Evolutionary conservation across 495 filamentous ascomycete species (phyloP).

Genomic region (Podospora didyma): DNA sequence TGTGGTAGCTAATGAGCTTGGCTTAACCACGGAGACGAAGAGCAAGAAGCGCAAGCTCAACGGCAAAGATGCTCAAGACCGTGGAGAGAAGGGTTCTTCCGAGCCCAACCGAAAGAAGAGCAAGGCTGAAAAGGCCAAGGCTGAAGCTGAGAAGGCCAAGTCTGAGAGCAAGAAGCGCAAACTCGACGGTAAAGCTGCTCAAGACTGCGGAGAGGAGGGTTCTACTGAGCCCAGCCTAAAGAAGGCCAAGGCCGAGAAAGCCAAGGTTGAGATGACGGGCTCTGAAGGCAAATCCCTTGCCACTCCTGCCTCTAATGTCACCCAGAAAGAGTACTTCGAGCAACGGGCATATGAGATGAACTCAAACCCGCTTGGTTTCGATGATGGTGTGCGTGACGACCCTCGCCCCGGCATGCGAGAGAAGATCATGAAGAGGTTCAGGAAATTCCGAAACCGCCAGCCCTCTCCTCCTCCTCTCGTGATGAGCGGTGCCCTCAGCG

Average conservation of each 20-base stretch:
- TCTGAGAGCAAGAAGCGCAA: too few species aligned
- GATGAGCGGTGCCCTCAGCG: slow-evolving; percentile 19
- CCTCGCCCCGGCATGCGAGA: slow-evolving; percentile 1
- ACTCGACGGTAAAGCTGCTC: not conserved
- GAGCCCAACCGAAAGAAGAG: not conserved
- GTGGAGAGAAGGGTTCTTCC: too few species aligned
- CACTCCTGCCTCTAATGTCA: not conserved
- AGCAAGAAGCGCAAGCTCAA: slow-evolving; percentile 8
- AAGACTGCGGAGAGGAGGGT: too few species aligned
- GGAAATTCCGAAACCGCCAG: slow-evolving; percentile 1
- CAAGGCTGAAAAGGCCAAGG: not conserved
- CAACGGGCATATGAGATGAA: slow-evolving; percentile 21
- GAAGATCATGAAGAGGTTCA: not conserved
- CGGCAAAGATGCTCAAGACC: not conserved
- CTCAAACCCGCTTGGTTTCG: slow-evolving; percentile 22
- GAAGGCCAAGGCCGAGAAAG: slow-evolving; percentile 8
- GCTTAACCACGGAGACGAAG: not conserved
- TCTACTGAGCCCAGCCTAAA: slow-evolving; percentile 1
- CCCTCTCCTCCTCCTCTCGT: slow-evolving; percentile 6
- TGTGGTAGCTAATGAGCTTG: not conserved
- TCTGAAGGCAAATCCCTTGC: not conserved
- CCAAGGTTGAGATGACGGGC: too few species aligned
- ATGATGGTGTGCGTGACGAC: slow-evolving; percentile 22
- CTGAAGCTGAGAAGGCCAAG: too few species aligned
- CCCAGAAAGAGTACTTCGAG: slow-evolving; percentile 14